Evolutionary conservation across 2,329 filamentous ascomycete species (phyloP).

Genomic region (Arthrocladium fulminans): DNA sequence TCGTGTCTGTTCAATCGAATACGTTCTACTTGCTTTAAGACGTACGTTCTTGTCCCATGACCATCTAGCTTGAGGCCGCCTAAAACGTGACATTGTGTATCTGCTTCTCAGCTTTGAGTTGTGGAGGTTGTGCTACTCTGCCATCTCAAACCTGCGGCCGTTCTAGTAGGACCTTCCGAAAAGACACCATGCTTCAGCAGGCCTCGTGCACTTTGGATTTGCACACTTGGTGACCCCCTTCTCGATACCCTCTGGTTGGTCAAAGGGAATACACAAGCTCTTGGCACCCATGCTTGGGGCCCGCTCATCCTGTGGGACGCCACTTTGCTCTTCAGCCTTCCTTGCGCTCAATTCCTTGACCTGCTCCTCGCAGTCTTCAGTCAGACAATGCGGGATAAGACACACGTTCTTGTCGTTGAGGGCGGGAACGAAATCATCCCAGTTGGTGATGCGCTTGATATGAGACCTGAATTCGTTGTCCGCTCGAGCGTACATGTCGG

Average conservation of each 20-base stretch:
- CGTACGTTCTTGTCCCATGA: no score
- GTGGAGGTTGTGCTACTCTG: background rate
- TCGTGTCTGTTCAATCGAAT: no score
- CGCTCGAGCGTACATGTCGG: slow-evolving; percentile 69
- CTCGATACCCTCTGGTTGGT: slow-evolving; percentile 73
- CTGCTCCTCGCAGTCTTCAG: slow-evolving; percentile 77
- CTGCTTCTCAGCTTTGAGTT: no score
- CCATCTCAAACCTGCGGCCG: background rate
- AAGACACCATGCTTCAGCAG: slow-evolving; percentile 82
- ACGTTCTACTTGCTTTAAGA: no score
- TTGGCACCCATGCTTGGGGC: slow-evolving; percentile 70
- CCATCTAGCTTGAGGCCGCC: no score
- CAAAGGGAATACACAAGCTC: slow-evolving; percentile 69
- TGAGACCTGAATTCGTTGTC: slow-evolving; percentile 70
- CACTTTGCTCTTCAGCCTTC: slow-evolving; percentile 50
- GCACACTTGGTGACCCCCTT: slow-evolving; percentile 81
- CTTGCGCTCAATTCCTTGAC: slow-evolving; percentile 88
- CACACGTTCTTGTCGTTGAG: slow-evolving; percentile 89
- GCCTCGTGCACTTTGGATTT: slow-evolving; percentile 70
- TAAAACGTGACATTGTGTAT: no score
- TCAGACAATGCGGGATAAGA: slow-evolving; percentile 82
- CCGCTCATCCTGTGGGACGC: slow-evolving; percentile 64
- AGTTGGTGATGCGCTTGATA: slow-evolving; percentile 70
- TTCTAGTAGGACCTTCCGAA: slow-evolving; percentile 57
- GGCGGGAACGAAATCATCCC: slow-evolving; percentile 83